Conservation (phyloP, 257 asterid species). For the Solanum virginianum region DNA sequence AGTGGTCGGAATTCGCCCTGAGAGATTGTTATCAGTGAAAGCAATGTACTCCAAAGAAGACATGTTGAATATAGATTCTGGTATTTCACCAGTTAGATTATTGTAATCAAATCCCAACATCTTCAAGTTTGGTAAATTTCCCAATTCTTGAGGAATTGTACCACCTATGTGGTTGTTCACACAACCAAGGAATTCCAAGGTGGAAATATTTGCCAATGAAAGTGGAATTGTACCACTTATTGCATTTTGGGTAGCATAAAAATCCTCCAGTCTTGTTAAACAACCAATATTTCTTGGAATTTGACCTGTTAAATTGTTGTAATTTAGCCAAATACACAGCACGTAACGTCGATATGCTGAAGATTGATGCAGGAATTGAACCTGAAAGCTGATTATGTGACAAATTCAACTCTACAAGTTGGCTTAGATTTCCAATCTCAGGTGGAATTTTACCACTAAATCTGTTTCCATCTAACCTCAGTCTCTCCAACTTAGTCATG, state of each 20-base stretch:
- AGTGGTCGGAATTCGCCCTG: slow-evolving; percentile 12
- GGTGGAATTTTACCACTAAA: slow-evolving; percentile 4
- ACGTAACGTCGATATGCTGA: slow-evolving; percentile 13
- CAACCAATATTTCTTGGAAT: slow-evolving; percentile 21
- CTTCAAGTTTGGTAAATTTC: slow-evolving; percentile 13
- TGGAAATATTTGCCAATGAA: slow-evolving; percentile 20
- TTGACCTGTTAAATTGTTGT: slow-evolving; percentile 13
- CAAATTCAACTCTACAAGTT: neutral
- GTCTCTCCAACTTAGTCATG: neutral
- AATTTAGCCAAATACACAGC: slow-evolving; percentile 2
- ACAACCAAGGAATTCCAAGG: slow-evolving; percentile 9
- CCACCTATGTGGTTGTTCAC: slow-evolving; percentile 15
- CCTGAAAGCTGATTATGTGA: slow-evolving; percentile 17
- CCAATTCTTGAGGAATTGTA: slow-evolving; percentile 12
- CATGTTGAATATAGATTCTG: slow-evolving; percentile 20
- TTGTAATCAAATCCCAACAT: slow-evolving; percentile 15
- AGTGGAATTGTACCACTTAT: slow-evolving; percentile 21
- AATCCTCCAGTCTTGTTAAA: slow-evolving; percentile 5
- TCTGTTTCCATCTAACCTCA: neutral
- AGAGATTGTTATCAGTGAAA: slow-evolving; percentile 10
- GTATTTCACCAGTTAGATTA: slow-evolving; percentile 22
- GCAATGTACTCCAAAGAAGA: slow-evolving; percentile 15
- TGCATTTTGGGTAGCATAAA: slow-evolving; percentile 7
- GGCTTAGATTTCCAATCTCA: neutral
- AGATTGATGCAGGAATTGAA: slow-evolving; percentile 11